Conservation (phyloP, 495 filamentous ascomycete species). For the Parachaetomium inaequale region DNA sequence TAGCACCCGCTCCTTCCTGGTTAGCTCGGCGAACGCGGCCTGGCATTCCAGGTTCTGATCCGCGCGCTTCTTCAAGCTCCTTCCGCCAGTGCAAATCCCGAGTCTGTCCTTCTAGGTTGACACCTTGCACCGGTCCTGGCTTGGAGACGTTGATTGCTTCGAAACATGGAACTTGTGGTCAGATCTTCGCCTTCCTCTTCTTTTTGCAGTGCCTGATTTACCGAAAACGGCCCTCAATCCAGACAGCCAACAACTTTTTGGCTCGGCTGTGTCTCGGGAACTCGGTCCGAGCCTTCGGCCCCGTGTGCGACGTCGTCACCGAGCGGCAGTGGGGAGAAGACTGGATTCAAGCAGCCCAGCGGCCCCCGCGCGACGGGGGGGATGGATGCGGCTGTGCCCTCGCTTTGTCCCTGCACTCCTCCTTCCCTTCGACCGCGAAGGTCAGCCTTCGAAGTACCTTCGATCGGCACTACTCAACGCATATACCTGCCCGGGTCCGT, state of each 20-base stretch:
- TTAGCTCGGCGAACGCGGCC: neutral
- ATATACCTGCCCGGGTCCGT: neutral
- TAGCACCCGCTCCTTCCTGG: neutral
- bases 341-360: neutral
- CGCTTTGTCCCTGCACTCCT: neutral
- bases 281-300: conserved; percentile 6
- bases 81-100: neutral
- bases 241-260: too few species aligned
- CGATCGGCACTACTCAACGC: neutral
- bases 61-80: neutral
- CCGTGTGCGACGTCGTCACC: neutral
- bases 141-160: neutral
- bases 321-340: neutral
- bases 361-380: neutral
- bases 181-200: neutral
- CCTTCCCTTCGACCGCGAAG: neutral
- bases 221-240: neutral
- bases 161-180: neutral
- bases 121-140: neutral
- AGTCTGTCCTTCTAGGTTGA: neutral
- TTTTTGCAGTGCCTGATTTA: neutral
- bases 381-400: neutral
- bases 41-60: too few species aligned
- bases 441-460: neutral
- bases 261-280: neutral